Conservation (phyloP, 1,139 yeast species). For the Magnusiomyces paraingens region DNA sequence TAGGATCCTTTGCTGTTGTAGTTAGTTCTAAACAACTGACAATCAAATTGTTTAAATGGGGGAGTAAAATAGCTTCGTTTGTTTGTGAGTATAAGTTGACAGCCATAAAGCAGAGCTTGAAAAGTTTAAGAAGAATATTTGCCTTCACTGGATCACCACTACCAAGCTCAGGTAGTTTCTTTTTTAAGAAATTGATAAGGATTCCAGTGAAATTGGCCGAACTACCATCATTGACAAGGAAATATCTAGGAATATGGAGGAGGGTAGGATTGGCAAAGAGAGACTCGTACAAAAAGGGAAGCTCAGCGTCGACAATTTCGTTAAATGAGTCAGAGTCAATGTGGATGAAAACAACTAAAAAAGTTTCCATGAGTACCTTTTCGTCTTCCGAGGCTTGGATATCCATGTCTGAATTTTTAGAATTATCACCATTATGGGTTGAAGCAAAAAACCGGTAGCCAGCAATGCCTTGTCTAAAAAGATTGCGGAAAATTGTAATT, state of each 20-base stretch:
- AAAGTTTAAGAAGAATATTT: slow-evolving; percentile 73
- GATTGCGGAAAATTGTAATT: slow-evolving; percentile 61
- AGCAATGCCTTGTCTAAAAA: slow-evolving; percentile 78
- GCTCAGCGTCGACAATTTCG: slow-evolving; percentile 79
- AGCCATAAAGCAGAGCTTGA: slow-evolving; percentile 92
- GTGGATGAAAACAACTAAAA: slow-evolving; percentile 90
- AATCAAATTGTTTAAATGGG: slow-evolving; percentile 78
- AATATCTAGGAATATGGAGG: slow-evolving; percentile 87
- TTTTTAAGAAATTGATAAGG: slow-evolving; percentile 65
- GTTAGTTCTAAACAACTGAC: slow-evolving; percentile 73
- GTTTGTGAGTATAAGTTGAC: slow-evolving; percentile 84
- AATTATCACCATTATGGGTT: slow-evolving; percentile 28
- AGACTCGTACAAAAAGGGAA: slow-evolving; percentile 69
- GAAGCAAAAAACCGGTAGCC: slow-evolving; percentile 72
- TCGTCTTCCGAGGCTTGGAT: slow-evolving; percentile 64
- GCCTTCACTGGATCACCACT: slow-evolving; percentile 72
- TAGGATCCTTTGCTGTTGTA: slow-evolving; percentile 86
- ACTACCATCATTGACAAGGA: slow-evolving; percentile 87
- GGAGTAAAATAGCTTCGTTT: slow-evolving; percentile 80
- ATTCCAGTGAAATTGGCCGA: slow-evolving; percentile 92
- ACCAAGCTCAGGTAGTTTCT: slow-evolving; percentile 72
- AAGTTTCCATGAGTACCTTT: slow-evolving; percentile 90
- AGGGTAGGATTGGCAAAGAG: slow-evolving; percentile 82
- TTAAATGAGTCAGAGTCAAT: slow-evolving; percentile 94
- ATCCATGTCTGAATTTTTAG: slow-evolving; percentile 41